Conservation (phyloP, 2,329 filamentous ascomycete genomes). For the Hypoxylon sp. region DNA sequence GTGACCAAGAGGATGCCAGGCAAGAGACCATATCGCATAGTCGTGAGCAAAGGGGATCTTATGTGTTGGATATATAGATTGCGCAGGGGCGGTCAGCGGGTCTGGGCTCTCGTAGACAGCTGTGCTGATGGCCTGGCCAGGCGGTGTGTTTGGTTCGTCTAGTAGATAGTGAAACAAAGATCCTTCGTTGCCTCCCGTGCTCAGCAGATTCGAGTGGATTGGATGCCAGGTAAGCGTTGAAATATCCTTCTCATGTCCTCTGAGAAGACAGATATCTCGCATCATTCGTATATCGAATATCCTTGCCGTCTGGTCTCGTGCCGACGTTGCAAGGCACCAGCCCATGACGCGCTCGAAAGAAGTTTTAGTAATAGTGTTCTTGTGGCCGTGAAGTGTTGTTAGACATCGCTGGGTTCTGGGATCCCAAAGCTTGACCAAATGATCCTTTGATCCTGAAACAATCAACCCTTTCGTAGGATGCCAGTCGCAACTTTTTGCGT, state of each 20-base stretch:
- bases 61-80: constrained; percentile 94
- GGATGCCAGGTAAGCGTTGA: constrained; percentile 95
- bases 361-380: constrained; percentile 96
- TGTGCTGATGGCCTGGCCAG: constrained; percentile 77
- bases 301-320: constrained; percentile 91
- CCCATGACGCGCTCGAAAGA: constrained; percentile 89
- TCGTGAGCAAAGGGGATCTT: constrained; percentile 90
- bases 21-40: constrained; percentile 96
- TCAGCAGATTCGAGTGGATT: constrained; percentile 88
- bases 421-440: constrained; percentile 98
- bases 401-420: constrained; percentile 91
- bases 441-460: constrained; percentile 97
- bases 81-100: constrained; percentile 82
- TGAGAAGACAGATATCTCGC: constrained; percentile 93
- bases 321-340: constrained; percentile 89
- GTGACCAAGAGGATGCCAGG: constrained; percentile 97
- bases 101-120: constrained; percentile 90
- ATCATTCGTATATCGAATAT: constrained; percentile 98
- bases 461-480: constrained; percentile 94
- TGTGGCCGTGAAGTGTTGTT: constrained; percentile 95
- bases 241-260: constrained; percentile 96
- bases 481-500: constrained; percentile 97
- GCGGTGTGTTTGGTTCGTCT: constrained; percentile 90
- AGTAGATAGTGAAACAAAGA: constrained; percentile 94
- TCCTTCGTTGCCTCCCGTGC: constrained; percentile 91